Base-by-base conservation (phyloP, 2,329 filamentous ascomycete genomes). In the Trichoderma sp. region DNA sequence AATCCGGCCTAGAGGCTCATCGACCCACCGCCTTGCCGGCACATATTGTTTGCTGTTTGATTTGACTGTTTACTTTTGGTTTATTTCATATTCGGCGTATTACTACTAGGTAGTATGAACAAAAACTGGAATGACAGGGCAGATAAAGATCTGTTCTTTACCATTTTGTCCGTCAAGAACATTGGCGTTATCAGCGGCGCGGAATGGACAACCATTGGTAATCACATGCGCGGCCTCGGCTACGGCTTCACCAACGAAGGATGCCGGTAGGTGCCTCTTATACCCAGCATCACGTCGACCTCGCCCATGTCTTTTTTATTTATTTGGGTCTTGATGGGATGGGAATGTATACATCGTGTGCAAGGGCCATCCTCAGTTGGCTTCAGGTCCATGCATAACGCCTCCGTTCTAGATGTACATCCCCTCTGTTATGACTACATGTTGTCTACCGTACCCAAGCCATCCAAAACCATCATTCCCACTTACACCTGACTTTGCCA, bases 161-260 rank as follows among this genome's bases (percentile, higher is more conserved):
- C 86, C 64, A 88, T 89, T 68, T 77, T 88, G 45, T 86, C 84
- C 4, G 84, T 87, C 58, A 89, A 89, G 78, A 86, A 87, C 75
- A 87, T 89, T 72, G 86, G 86, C 70, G 82, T 88, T 74, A 88
- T 89, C 76, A 88, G 85, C 76, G 86, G 85, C 68, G 78, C 80
- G 17, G 86, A 89, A 86, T 89, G 86, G 86, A 84, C 81, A 32
- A 86, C 82, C 45, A 88, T 89, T 72, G 86, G 86, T 70, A 86
- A 86, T 75, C 81, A 86, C 70, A 88, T 89, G 86, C 82, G 86
- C 69, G 77, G 78, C 39, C 73, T 87, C 67, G 86, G 86, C 66
- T 88, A 89, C 72, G 85, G 85, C 76, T 88, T 89, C 76, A 88
- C 86, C 19, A 88, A 89, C 79, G 86, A 89, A 75, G 86, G 86